Percentiles rank a stretch among this genome's conserved stretches.
Conservation (phyloP, 139 green algal genomes). For the Tetraselmis chui region DNA sequence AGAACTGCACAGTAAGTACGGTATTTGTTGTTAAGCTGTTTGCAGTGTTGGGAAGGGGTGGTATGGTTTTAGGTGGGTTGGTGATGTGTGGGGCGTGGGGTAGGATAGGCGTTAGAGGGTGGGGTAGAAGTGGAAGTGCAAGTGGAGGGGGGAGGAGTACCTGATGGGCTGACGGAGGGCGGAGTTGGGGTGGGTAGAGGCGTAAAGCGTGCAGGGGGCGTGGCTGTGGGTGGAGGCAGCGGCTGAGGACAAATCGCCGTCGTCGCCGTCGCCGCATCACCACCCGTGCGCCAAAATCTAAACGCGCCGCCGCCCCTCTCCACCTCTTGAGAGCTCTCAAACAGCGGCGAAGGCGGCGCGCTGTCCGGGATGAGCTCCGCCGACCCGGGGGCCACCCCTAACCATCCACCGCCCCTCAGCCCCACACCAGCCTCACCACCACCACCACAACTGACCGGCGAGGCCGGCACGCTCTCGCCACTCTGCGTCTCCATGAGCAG, state of each 20-base stretch:
- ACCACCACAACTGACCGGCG: background rate
- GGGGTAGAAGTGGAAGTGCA: too few species aligned
- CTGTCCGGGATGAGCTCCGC: background rate
- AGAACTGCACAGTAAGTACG: too few species aligned
- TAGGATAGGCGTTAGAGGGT: too few species aligned
- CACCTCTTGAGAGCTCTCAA: too few species aligned
- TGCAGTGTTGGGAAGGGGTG: too few species aligned
- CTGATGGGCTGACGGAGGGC: background rate
- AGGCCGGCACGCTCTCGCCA: background rate
- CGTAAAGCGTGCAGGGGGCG: background rate
- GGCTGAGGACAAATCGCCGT: too few species aligned
- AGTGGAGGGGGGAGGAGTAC: background rate
- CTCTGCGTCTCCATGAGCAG: background rate
- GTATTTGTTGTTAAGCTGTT: too few species aligned
- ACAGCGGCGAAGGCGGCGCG: background rate
- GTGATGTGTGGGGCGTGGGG: too few species aligned
- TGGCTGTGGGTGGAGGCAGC: background rate
- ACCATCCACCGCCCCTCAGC: background rate
- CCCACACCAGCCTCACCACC: background rate
- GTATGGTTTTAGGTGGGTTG: too few species aligned
- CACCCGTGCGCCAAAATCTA: background rate
- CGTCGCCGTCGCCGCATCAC: background rate
- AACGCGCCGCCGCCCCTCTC: background rate
- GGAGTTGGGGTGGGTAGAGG: background rate
- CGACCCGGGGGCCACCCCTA: background rate